These are phyloP conservation scores for Colletotrichum lentis DNA, from an alignment of 2,329 filamentous ascomycete species.

Conservation along the genomic window DNA sequence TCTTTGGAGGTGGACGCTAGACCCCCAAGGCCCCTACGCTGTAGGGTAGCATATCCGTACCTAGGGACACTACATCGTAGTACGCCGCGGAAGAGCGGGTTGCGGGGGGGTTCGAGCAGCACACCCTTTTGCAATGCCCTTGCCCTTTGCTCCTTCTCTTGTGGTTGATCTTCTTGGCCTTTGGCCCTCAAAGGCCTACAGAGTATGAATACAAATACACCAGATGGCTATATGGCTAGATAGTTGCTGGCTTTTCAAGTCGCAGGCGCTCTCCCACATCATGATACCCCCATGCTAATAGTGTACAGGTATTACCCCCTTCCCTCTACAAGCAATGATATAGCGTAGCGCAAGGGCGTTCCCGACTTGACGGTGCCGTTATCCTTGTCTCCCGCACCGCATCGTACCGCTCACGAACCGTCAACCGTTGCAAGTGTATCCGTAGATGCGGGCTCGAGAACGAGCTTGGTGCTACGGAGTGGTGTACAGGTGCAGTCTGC, in stretches of 20 bases:
- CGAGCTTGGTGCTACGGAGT: constrained; percentile 10
- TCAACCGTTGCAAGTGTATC: constrained; percentile 29
- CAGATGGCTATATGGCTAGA: not conserved
- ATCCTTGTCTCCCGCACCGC: constrained; percentile 38
- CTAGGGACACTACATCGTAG: not conserved
- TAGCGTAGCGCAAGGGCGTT: constrained; percentile 1
- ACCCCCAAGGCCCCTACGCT: not conserved
- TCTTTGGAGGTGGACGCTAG: not conserved
- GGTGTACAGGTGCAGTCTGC: not conserved
- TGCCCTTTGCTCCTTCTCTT: not conserved
- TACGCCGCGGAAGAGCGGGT: not conserved
- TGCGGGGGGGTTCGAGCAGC: constrained; percentile 3
- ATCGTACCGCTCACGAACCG: constrained; percentile 32
- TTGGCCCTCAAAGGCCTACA: not conserved
- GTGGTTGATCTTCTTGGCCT: constrained; percentile 4
- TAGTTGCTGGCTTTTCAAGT: constrained; percentile 1
- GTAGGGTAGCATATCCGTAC: too few species aligned
- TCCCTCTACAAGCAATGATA: not conserved
- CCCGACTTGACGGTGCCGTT: constrained; percentile 30
- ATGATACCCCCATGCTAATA: not conserved
- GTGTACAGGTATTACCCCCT: not conserved
- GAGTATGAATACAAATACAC: too few species aligned
- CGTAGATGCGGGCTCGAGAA: constrained; percentile 3
- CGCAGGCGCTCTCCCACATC: constrained; percentile 4
- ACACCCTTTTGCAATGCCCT: constrained; percentile 16